Evolutionary conservation across 805 yeast species (phyloP), one percentile per base, ranked within the genome.

Genomic region (Torulaspora maleeae): DNA sequence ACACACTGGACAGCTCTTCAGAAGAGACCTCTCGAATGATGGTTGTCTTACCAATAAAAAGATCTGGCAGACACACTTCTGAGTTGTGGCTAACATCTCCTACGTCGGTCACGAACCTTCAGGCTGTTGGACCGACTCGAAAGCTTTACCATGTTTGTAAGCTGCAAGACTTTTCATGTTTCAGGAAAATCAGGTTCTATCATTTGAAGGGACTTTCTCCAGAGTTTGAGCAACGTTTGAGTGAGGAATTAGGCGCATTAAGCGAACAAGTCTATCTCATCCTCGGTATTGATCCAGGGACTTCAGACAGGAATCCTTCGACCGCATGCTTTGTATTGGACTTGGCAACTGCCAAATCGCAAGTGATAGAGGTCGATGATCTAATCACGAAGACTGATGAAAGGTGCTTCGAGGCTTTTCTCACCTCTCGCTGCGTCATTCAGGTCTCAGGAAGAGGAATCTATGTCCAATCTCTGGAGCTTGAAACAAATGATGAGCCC

Each of bases 71-170:
- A 8, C 41, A 35, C 27, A 12, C 30, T 20, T 43, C 49, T n/a
- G 51, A 51, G 24, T 13, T 56, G 10, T 56, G 60, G 58, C 34
- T 51, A 33, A 48, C 59, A 4, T 58, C 60, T 11, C 43, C 53
- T 5, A 35, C 51, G n/a, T 49, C 59, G 10, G 22, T 58, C 6
- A 45, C 62, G n/a, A 43, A 53, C n/a, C 35, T 56, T 9, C 46
- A 44, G 11, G 37, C 43, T 9, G 16, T 27, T 10, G 20, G 36
- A 4, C 47, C 48, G 1, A 32, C 41, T 8, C 43, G 47, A 19
- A 55, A 55, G 38, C 19, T 48, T 11, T 49, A 48, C 32, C 33
- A 19, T 2, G 4, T 50, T 11, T 50, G 48, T 28, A 41, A 45
- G 24, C 40, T 50, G 7, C 43, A 45, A n/a, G 47, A 52, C 16